Evolutionary conservation across 225 moss, liverwort and hornwort genomes (phyloP), one percentile per base, ranked within the genome.

Genomic region (Marchantia polymorpha): DNA sequence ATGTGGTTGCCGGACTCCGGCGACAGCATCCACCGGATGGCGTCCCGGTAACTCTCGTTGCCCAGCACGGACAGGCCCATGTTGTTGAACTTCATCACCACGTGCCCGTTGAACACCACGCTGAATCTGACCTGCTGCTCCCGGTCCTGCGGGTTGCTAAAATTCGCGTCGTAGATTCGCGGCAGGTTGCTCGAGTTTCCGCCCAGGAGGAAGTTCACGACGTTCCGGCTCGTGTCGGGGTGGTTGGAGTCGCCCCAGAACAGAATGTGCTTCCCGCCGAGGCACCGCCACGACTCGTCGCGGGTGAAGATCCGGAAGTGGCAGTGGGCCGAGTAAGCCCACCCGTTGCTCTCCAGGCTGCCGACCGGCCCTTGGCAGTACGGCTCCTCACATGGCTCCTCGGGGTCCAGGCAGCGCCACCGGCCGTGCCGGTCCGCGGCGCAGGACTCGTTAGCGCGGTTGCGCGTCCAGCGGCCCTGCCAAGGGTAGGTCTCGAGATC

Each of bases 241-340:
- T 84, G 84, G 59, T 84, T 84, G 27, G 84, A 84, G 77, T 84
- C 84, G 0, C 84, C 84, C 84, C 84, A 84, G 73, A 81, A 84
- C 73, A 81, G 81, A 10, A 84, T 3, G 68, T 81, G 81, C 23
- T 63, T 71, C 39, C 81, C 81, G 11, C 49, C 26, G 19, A 81
- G 22, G 51, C 84, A 84, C 10, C 59, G n/a, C 84, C 84, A 84
- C n/a, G 80, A 81, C 76, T 80, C 84, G 17, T 70, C 48, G 13
- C 30, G 81, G 0, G 60, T 64, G 77, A 81, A 84, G 58, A 84
- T 76, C 7, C 65, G 69, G 71, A 84, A 84, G 30, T 69, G 60
- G 52, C 84, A 84, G 50, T 84, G 81, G 9, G 84, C 81, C 50
- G 84, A 84, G 56, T 84, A 84, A 29, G 76, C 70, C 84, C 84